A percentile compares a stretch with the other conserved stretches of the same genome.
phyloP scores from a whole-genome alignment of 192 early-diverging fungal genomes.

The Rhizoclosmatium globosum region DNA sequence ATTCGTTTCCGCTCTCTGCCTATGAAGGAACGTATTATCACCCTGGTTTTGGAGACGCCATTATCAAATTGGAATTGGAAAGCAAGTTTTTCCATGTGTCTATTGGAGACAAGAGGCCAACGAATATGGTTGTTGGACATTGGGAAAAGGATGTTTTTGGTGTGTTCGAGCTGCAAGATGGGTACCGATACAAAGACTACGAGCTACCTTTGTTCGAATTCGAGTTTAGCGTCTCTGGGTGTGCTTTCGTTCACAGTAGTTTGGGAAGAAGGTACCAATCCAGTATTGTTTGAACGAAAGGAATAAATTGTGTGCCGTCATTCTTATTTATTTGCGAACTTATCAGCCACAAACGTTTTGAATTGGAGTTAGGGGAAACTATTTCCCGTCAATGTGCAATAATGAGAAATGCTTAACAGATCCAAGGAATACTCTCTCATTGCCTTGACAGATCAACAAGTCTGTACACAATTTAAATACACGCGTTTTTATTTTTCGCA shows the following conservation, averaged over 20 bases:
- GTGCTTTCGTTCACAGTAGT: background rate
- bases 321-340: too few species aligned
- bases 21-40: background rate
- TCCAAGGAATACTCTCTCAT: too few species aligned
- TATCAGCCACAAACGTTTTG: too few species aligned
- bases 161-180: constrained; percentile 10
- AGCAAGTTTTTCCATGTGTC: background rate
- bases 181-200: constrained; percentile 19
- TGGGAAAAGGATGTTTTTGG: constrained; percentile 16
- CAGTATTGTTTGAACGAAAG: background rate
- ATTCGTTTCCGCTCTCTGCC: background rate
- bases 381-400: too few species aligned
- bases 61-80: background rate
- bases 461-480: too few species aligned
- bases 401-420: too few species aligned
- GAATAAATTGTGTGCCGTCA: too few species aligned
- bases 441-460: too few species aligned
- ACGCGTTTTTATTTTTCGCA: too few species aligned
- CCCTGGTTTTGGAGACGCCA: background rate
- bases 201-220: background rate
- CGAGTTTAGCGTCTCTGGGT: background rate
- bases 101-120: background rate
- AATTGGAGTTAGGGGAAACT: too few species aligned
- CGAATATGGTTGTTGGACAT: constrained; percentile 5
- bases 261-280: background rate